Base-by-base conservation (phyloP, 352 stramenopile genomes). In the Globisporangium camurandrum region DNA sequence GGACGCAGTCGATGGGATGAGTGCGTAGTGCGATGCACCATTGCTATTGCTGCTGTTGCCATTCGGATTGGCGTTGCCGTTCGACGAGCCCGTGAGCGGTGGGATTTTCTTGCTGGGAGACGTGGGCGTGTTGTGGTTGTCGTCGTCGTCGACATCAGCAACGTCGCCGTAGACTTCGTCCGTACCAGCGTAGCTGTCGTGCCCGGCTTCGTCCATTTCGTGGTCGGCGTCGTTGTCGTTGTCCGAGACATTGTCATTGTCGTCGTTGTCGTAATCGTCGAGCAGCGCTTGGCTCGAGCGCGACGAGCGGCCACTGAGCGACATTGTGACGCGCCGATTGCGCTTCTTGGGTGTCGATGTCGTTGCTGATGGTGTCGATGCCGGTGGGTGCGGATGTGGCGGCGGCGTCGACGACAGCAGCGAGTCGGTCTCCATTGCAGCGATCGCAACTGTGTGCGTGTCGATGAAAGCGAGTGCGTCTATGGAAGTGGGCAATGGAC, bases 391-490 rank as follows among this genome's bases (percentile, higher is more conserved):
- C n/a, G n/a, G n/a, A n/a, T n/a, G n/a, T 16, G 37, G 37, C 3
- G 33, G 8, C 3, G 33, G 19, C 10, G 23, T 26, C 24, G 48
- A 22, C 40, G 40, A 39, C 12, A 56, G 40, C 39, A 56, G 31
- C 41, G 49, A 33, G 30, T 56, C 49, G 16, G 49, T 56, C 41
- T 56, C 49, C 49, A 56, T 56, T n/a, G n/a, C n/a, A n/a, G n/a
- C n/a, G n/a, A n/a, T n/a, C n/a, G n/a, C n/a, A n/a, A n/a, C n/a
- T n/a, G n/a, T n/a, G n/a, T n/a, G n/a, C 39, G 27, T 24, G n/a
- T 10, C 22, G 22, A 14, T 46, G 45, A 20, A 7, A 17, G 38
- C n/a, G 38, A 22, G 38, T n/a, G 19, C n/a, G 38, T 44, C 6
- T 44, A 20, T 28, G 38, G 4, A 44, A 17, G 38, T 44, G 38